Evolutionary conservation across 164 flowering plant genomes (phyloP).

Genomic region (Euptelea pleiosperma): DNA sequence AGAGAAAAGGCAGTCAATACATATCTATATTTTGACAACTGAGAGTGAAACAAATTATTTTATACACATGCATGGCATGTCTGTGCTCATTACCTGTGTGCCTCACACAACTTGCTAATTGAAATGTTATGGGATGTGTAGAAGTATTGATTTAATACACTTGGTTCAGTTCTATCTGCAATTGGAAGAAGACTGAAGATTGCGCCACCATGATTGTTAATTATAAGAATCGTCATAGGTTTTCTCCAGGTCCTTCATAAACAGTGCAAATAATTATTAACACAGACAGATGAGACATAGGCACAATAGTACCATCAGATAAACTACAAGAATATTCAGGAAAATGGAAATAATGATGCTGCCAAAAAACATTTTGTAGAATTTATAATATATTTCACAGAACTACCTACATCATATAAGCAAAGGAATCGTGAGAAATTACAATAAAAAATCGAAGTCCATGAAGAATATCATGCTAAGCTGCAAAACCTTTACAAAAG

Average conservation of each 20-base stretch:
- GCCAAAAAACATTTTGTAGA: too few relatives aligned
- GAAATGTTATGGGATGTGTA: slow-evolving; percentile 79
- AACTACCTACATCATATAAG: too few relatives aligned
- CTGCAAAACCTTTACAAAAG: too few relatives aligned
- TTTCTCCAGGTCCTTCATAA: slow-evolving; percentile 59
- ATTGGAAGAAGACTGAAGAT: slow-evolving; percentile 94
- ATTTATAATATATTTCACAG: too few relatives aligned
- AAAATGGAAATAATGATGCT: too few relatives aligned
- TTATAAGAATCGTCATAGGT: slow-evolving; percentile 75
- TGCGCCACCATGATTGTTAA: slow-evolving; percentile 95
- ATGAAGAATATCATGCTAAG: too few relatives aligned
- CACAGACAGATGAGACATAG: neutral
- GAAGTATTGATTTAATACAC: slow-evolving; percentile 61
- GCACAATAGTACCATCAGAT: too few relatives aligned
- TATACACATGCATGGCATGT: neutral
- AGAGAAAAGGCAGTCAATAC: too few relatives aligned
- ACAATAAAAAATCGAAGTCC: too few relatives aligned
- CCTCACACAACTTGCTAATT: slow-evolving; percentile 58
- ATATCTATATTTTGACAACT: too few relatives aligned
- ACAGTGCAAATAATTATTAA: neutral
- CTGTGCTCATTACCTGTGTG: slow-evolving; percentile 71
- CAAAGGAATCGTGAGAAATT: too few relatives aligned
- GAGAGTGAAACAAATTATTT: neutral
- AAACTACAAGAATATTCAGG: too few relatives aligned
- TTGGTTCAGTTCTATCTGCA: slow-evolving; percentile 49